These are phyloP conservation scores for Chytriomyces confervae DNA, from an alignment of 192 early-diverging fungal species.

Conservation along the genomic window DNA sequence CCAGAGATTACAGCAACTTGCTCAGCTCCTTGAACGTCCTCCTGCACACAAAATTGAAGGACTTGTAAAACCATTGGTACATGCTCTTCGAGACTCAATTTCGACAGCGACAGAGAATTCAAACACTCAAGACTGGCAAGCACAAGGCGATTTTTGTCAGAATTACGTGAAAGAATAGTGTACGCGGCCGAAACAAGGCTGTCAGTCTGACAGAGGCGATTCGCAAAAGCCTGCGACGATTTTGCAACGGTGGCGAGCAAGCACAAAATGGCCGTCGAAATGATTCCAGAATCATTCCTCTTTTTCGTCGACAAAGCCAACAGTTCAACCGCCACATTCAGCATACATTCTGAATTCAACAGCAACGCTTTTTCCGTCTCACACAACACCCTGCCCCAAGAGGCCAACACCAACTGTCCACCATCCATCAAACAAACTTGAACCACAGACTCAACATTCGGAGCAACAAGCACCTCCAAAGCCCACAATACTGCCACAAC, in stretches of 20 bases:
- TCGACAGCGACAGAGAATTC: neutral
- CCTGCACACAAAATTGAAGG: neutral
- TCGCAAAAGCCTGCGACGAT: neutral
- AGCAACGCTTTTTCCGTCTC: neutral
- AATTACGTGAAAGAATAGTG: neutral
- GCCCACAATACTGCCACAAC: neutral
- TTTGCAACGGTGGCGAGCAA: neutral
- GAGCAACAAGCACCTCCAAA: neutral
- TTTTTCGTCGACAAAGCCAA: neutral
- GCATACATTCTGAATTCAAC: constrained; percentile 1
- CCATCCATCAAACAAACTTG: neutral
- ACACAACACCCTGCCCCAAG: neutral
- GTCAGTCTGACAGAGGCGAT: neutral
- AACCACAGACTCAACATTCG: neutral
- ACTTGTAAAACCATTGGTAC: neutral
- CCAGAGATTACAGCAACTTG: neutral
- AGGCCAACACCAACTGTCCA: neutral
- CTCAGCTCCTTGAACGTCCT: neutral
- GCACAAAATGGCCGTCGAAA: neutral
- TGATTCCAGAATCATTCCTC: neutral
- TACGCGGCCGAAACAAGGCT: neutral
- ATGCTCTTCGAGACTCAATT: neutral
- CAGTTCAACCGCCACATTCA: no score
- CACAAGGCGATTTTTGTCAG: neutral
- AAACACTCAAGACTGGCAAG: neutral